Evolutionary conservation across 148 eudicot genomes (phyloP).

Genomic region (Chenopodium berlandieri): DNA sequence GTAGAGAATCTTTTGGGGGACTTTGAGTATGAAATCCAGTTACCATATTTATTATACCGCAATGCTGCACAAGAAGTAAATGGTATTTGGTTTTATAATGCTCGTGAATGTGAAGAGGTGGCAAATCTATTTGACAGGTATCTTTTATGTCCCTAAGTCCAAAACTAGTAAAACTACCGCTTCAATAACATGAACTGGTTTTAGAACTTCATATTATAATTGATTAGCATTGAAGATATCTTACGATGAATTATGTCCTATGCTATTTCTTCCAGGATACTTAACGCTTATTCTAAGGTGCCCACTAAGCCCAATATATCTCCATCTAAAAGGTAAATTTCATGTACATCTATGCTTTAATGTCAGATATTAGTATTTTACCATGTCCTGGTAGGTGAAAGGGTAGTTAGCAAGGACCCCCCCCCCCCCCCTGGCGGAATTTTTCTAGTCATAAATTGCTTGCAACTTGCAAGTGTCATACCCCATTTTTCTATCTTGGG

Average conservation of each 20-base stretch:
- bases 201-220: neutral
- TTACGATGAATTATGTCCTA: conserved; percentile 2
- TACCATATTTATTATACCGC: conserved; percentile 84
- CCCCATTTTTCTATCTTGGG: neutral
- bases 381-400: neutral
- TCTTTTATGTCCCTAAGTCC: no score
- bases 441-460: neutral
- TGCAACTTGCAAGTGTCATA: neutral
- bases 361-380: neutral
- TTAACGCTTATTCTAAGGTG: conserved; percentile 77
- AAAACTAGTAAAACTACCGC: neutral
- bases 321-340: conserved; percentile 53
- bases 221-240: neutral
- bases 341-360: neutral
- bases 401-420: neutral
- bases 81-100: conserved; percentile 97
- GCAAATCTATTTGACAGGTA: conserved; percentile 92
- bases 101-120: conserved; percentile 95
- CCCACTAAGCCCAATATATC: conserved; percentile 69
- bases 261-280: conserved; percentile 38
- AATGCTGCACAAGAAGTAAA: conserved; percentile 97
- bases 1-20: conserved; percentile 94
- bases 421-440: neutral
- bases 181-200: neutral
- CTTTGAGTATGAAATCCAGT: conserved; percentile 92